phyloP scores from a whole-genome alignment of 371 early-diverging fungal species.

The Mortierella sp. region DNA sequence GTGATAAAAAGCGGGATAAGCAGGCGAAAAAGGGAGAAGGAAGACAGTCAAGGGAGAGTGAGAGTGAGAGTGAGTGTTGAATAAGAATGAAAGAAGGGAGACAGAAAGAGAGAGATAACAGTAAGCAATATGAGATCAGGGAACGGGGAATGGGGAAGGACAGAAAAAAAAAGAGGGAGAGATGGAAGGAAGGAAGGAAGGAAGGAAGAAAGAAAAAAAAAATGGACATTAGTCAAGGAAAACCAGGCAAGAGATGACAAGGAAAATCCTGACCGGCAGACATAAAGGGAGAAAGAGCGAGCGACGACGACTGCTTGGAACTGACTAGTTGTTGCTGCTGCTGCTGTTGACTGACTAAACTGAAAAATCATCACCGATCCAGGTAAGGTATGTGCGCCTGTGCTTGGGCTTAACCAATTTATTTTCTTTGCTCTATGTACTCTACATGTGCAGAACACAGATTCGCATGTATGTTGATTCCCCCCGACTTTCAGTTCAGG shows the following conservation, averaged over 20 bases:
- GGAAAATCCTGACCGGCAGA: not conserved
- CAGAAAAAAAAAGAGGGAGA: not conserved
- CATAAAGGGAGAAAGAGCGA: not conserved
- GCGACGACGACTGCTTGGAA: not conserved
- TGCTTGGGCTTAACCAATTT: not conserved
- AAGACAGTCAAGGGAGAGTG: not conserved
- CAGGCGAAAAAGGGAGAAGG: not conserved
- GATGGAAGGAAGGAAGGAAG: not conserved
- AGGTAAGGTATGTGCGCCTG: too few relatives aligned
- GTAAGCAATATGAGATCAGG: not conserved
- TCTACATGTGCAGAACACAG: not conserved
- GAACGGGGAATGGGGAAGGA: not conserved
- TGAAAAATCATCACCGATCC: too few relatives aligned
- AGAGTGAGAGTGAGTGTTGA: not conserved
- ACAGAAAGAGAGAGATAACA: not conserved
- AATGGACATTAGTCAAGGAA: not conserved
- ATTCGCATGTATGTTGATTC: slow-evolving; percentile 18
- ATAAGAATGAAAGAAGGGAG: not conserved
- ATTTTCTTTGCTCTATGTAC: not conserved
- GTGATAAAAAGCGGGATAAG: not conserved
- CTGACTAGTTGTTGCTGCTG: not conserved
- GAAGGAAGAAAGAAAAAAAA: not conserved
- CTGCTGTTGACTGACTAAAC: too few relatives aligned
- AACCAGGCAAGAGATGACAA: not conserved
- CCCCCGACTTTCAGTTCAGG: slow-evolving; percentile 32